Conservation (phyloP, 768 basidiomycete genomes). For the Xanthoconium stramineum region DNA sequence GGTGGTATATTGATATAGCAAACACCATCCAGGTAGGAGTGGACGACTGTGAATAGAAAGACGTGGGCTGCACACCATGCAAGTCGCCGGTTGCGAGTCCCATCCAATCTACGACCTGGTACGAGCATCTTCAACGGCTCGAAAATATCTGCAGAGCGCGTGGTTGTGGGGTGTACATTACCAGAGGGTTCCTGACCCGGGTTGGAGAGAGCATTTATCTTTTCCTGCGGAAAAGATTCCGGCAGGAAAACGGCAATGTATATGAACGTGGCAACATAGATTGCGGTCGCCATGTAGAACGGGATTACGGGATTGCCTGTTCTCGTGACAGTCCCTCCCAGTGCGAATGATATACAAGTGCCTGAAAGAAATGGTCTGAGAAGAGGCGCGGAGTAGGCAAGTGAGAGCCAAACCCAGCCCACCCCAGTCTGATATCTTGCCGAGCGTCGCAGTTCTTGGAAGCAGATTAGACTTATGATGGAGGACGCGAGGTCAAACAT, state of each 20-base stretch:
- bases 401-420: constrained; percentile 18
- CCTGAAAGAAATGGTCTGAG: constrained; percentile 14
- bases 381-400: background rate
- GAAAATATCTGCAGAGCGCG: constrained; percentile 8
- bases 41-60: constrained; percentile 20
- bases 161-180: background rate
- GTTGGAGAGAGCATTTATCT: constrained; percentile 15
- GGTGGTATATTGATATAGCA: constrained; percentile 23
- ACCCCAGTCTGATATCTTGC: constrained; percentile 28
- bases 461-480: constrained; percentile 3
- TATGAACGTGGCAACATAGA: constrained; percentile 17
- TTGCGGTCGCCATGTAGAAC: constrained; percentile 13
- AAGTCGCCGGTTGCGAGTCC: constrained; percentile 29
- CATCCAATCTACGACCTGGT: constrained; percentile 16
- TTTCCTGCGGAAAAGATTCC: constrained; percentile 29
- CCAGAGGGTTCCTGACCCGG: constrained; percentile 2
- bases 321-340: constrained; percentile 29
- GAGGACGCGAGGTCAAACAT: background rate
- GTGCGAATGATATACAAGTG: constrained; percentile 23
- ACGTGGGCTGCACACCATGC: constrained; percentile 31
- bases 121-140: constrained; percentile 23
- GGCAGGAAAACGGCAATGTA: constrained; percentile 27
- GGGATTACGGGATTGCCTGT: constrained; percentile 22
- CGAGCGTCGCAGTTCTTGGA: constrained; percentile 26
- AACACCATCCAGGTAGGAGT: constrained; percentile 25